Evolutionary conservation across 495 filamentous ascomycete species (phyloP).

Genomic region (Lasiosphaeria ovina): DNA sequence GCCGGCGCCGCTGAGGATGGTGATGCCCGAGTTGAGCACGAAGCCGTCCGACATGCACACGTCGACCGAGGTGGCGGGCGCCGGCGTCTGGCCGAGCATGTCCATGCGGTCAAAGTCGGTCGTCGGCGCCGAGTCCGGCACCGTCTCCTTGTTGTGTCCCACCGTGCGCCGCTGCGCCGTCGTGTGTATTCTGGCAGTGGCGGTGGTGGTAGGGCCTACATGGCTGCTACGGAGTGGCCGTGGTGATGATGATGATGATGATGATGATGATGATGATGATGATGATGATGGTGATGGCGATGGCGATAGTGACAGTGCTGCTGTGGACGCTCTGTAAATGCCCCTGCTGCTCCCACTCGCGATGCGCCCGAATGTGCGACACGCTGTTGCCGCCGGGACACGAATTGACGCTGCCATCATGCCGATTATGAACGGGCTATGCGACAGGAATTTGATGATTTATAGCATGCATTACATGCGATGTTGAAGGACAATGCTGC

Average conservation of each 20-base stretch:
- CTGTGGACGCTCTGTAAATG: neutral
- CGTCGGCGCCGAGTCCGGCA: constrained; percentile 32
- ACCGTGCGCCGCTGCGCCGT: constrained; percentile 7
- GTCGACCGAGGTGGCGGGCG: constrained; percentile 80
- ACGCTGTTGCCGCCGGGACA: neutral
- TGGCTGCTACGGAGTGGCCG: constrained; percentile 3
- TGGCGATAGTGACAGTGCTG: neutral
- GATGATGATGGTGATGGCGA: neutral
- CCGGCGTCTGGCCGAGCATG: constrained; percentile 71
- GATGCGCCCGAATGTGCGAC: constrained; percentile 11
- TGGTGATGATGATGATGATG: constrained; percentile 2
- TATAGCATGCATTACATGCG: neutral
- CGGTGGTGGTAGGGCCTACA: constrained; percentile 11
- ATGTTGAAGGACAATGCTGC: neutral
- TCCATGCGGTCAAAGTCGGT: constrained; percentile 77
- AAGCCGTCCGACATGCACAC: constrained; percentile 76
- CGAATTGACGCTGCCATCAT: neutral
- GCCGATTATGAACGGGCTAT: neutral
- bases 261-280: neutral
- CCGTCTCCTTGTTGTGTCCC: constrained; percentile 22
- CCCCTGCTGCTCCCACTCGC: constrained; percentile 4
- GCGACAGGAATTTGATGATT: neutral
- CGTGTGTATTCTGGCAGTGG: neutral
- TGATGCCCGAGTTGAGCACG: constrained; percentile 71
- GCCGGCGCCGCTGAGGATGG: constrained; percentile 62